Conservation (phyloP, 2,329 filamentous ascomycete species). For the Claviceps fusiformis region DNA sequence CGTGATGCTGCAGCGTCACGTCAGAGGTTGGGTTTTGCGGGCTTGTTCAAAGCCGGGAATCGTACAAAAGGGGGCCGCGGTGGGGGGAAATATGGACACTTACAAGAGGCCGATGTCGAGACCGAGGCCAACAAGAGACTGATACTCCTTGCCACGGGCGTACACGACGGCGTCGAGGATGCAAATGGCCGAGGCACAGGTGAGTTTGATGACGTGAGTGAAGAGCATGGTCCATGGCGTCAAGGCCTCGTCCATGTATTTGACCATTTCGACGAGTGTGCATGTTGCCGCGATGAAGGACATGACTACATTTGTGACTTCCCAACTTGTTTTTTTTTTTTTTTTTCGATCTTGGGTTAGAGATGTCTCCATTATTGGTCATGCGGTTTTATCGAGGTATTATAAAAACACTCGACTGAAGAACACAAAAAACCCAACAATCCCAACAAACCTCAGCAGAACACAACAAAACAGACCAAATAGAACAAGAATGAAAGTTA, state of each 20-base stretch:
- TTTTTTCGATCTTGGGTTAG: constrained; percentile 18
- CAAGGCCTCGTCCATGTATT: constrained; percentile 32
- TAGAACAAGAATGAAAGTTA: no score
- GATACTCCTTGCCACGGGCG: constrained; percentile 28
- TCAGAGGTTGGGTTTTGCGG: not conserved
- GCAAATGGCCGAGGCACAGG: constrained; percentile 31
- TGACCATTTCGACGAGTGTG: constrained; percentile 33
- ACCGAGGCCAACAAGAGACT: constrained; percentile 31
- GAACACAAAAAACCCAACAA: no score
- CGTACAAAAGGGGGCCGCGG: not conserved
- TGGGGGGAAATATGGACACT: constrained; percentile 13
- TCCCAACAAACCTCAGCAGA: no score
- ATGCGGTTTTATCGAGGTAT: no score
- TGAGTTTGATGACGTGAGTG: constrained; percentile 35
- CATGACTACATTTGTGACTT: constrained; percentile 31
- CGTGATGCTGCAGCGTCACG: constrained; percentile 22
- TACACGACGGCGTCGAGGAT: constrained; percentile 35
- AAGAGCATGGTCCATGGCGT: constrained; percentile 26
- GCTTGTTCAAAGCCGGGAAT: not conserved
- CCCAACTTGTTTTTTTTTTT: constrained; percentile 35
- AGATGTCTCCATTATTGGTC: no score
- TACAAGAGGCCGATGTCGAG: constrained; percentile 37
- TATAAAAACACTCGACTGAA: no score
- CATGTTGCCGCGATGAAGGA: constrained; percentile 31
- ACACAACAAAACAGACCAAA: no score